Base-by-base conservation (phyloP, 2,329 filamentous ascomycete species). In the Cylindrodendrum hubeiense region DNA sequence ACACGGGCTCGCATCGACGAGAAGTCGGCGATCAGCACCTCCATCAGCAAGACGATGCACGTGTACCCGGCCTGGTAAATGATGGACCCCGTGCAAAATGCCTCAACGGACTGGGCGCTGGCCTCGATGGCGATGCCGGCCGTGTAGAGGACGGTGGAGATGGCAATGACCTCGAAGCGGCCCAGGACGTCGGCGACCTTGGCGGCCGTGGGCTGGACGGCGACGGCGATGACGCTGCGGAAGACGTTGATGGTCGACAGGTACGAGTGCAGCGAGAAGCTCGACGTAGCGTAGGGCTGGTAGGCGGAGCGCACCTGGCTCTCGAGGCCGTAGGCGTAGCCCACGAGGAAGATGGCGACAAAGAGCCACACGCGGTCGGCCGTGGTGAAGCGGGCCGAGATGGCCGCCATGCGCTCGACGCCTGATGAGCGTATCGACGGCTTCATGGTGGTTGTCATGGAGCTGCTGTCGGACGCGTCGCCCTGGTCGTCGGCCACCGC, bases 141-240 rank as follows among this genome's bases (percentile, higher is more conserved):
- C 1, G 86, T 82, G 63, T 90, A 90, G 63, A 90, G 87, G 12
- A 88, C 49, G 1, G 88, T 83, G 0, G 86, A 85, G 1, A 88
- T 75, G 4, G 84, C 74, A 13, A 91, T 81, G 34, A 90, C 79
- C 73, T 91, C 88, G 21, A 87, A 81, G 63, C 89, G 83, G 21
- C 89, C 89, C 69, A 91, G 89, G 10, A 90, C 85, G 69, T 89
- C 89, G 19, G 89, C 87, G 60, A 91, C 82, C 69, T 90, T 90
- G 10, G 87, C 89, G 0, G 86, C 86, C 0, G 88, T 86, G 30
- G 82, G 89, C 79, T 88, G 78, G 3, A 85, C 84, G 3, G 87
- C 88, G 37, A 87, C 88, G 7, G 87, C 88, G 66, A 90, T 85
- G 28, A 91, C 87, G 53, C 83, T 82, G 12, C 87, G 82, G 13